A percentile compares a stretch with the other conserved stretches of the same genome.
Evolutionary conservation across 164 flowering plant species (phyloP).

Genomic region (Brasenia schreberi): DNA sequence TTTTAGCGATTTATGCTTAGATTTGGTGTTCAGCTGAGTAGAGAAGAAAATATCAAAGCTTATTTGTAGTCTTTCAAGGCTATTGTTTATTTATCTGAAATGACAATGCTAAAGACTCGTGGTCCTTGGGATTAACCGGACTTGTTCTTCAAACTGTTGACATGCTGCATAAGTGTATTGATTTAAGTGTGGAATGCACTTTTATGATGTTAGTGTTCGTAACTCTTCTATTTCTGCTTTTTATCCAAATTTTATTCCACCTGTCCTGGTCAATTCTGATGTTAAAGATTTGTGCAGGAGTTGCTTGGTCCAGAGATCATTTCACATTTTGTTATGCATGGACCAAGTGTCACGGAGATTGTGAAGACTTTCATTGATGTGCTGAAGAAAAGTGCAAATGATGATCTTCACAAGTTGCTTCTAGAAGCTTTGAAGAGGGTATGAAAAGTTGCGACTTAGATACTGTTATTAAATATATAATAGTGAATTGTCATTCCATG

Average conservation of each 20-base stretch:
- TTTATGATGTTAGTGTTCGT: too few species aligned
- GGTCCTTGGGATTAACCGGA: too few species aligned
- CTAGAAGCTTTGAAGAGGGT: conserved; percentile 86
- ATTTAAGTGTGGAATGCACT: too few species aligned
- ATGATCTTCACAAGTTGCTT: conserved; percentile 40
- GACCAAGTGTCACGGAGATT: conserved; percentile 65
- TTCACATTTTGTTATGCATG: conserved; percentile 85
- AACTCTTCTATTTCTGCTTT: too few species aligned
- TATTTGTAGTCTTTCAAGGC: too few species aligned
- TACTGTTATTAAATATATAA: not conserved
- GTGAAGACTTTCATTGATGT: conserved; percentile 63
- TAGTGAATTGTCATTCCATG: not conserved
- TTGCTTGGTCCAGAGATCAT: conserved; percentile 80
- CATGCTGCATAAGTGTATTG: too few species aligned
- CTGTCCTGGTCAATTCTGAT: not conserved
- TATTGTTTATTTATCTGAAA: too few species aligned
- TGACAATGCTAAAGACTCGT: too few species aligned
- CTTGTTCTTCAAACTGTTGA: too few species aligned
- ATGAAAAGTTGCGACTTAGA: conserved; percentile 1
- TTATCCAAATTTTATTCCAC: not conserved
- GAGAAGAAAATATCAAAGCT: too few species aligned
- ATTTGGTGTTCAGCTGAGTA: too few species aligned
- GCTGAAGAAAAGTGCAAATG: conserved; percentile 51
- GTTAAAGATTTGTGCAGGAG: conserved; percentile 39
- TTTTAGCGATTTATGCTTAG: too few species aligned